These are phyloP conservation scores for Claviceps sp. DNA, from an alignment of 2,329 filamentous ascomycete genomes.

Conservation along the genomic window DNA sequence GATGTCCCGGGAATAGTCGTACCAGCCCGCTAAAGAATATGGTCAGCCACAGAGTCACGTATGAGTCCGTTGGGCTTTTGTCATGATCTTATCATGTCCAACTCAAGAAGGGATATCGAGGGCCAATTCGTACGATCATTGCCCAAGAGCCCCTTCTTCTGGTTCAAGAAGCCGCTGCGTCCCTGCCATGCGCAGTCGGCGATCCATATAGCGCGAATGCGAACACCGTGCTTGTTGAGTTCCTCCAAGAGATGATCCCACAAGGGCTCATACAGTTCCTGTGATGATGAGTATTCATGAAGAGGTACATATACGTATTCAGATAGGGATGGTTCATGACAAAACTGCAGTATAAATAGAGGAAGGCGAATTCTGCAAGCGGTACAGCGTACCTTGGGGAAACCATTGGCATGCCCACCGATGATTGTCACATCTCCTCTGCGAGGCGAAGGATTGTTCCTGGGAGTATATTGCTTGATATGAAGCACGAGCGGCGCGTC, in stretches of 20 bases:
- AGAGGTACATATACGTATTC: too few species aligned
- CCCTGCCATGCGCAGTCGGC: constrained; percentile 82
- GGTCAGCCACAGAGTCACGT: neutral
- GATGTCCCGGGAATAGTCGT: constrained; percentile 74
- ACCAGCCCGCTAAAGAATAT: constrained; percentile 54
- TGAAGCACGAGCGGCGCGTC: constrained; percentile 62
- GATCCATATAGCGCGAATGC: constrained; percentile 77
- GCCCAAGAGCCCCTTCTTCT: constrained; percentile 46
- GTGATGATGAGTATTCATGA: neutral
- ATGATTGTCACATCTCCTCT: constrained; percentile 76
- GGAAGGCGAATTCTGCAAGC: neutral
- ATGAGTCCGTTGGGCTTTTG: neutral
- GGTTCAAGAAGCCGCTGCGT: constrained; percentile 64
- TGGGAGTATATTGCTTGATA: constrained; percentile 80
- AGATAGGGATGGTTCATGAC: neutral
- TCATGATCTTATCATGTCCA: too few species aligned
- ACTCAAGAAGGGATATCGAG: neutral
- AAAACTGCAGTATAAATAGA: neutral
- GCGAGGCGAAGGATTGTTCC: constrained; percentile 52
- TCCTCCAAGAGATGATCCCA: constrained; percentile 68
- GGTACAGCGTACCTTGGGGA: constrained; percentile 55
- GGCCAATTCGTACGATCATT: constrained; percentile 56
- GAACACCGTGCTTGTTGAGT: constrained; percentile 45
- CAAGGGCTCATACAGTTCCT: constrained; percentile 86
- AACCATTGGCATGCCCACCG: constrained; percentile 80